Evolutionary conservation across 345 rosid species (phyloP), one percentile per base, ranked within the genome.

Genomic region (Nasturtium officinale): DNA sequence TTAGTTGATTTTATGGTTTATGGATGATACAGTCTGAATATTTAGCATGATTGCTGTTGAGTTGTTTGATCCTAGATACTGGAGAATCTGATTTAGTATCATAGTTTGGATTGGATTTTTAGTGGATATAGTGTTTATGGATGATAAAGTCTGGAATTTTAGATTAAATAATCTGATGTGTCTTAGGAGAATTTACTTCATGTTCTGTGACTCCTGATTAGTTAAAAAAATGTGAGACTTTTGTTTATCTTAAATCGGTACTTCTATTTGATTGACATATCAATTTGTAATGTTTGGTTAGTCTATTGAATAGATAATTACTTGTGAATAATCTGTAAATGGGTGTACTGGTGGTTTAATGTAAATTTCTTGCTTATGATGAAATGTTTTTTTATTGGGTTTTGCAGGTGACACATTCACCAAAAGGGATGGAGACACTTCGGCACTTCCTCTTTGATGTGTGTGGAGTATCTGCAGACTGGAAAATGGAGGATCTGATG

Each of bases 401-500:
- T 71, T 63, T 38, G 66, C 42, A 91, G 98, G 98, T 94, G 69
- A 88, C 96, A 33, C 97, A 94, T 83, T 91, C 99, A 6, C 89
- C 99, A 0, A 84, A 86, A 83, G 97, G 99, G 47, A 91, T 95
- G 99, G 96, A 88, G 40, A 95, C 89, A 3, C 84, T 95, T 43
- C 67, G 76, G 0, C 78, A 84, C 61, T 95, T 95, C 68, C 89
- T 95, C n/a, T 87, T 87, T 69, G 80, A 85, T 73, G 84, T 95
- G 29, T 91, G 97, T 81, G 86, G 86, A 66, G 81, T 95, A 13
- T 57, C 77, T 74, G 89, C 96, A 1, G 90, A 81, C 56, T 95
- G 99, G 99, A 95, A 83, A 40, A 90, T 91, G 97, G 96, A 91
- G 79, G 82, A 88, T 82, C 79, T 95, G 20, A 48, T 90, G 85